Evolutionary conservation across 805 yeast genomes (phyloP).

Genomic region (Starmerella gropengiesseri): DNA sequence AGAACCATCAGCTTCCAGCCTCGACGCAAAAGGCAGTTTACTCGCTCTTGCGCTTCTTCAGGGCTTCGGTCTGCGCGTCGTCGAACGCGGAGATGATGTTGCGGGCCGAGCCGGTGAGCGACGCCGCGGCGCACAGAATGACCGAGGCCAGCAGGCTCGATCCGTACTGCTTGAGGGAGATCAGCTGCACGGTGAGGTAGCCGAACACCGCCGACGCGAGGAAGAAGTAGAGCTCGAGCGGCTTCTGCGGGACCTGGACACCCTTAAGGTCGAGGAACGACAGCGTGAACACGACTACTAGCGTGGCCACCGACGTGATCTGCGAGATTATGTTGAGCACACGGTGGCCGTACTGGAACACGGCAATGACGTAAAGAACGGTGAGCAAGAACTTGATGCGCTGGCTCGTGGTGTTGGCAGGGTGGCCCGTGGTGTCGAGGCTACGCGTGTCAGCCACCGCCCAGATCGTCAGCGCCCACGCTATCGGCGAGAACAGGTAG

Average conservation of each 20-base stretch:
- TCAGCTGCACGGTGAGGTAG: conserved; percentile 19
- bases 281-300: conserved; percentile 19
- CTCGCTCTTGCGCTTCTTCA: conserved; percentile 6
- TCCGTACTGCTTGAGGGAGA: conserved; percentile 15
- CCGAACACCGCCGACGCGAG: conserved; percentile 22
- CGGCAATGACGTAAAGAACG: conserved; percentile 12
- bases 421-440: conserved; percentile 17
- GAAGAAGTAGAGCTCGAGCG: conserved; percentile 24
- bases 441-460: conserved; percentile 13
- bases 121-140: conserved; percentile 21
- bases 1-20: too few relatives aligned
- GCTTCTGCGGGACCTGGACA: conserved; percentile 20
- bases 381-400: conserved; percentile 21
- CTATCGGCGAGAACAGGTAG: conserved; percentile 22
- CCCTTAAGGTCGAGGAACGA: conserved; percentile 25
- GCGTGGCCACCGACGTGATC: conserved; percentile 12
- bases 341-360: conserved; percentile 16
- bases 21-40: too few relatives aligned
- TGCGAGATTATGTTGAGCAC: conserved; percentile 22
- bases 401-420: conserved; percentile 13
- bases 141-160: conserved; percentile 6
- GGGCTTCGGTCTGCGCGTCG: conserved; percentile 18
- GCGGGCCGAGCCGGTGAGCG: conserved; percentile 22
- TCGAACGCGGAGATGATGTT: conserved; percentile 24
- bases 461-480: conserved; percentile 17